Base-by-base conservation (phyloP, 306 rosid genomes). In the Hippophae rhamnoides region DNA sequence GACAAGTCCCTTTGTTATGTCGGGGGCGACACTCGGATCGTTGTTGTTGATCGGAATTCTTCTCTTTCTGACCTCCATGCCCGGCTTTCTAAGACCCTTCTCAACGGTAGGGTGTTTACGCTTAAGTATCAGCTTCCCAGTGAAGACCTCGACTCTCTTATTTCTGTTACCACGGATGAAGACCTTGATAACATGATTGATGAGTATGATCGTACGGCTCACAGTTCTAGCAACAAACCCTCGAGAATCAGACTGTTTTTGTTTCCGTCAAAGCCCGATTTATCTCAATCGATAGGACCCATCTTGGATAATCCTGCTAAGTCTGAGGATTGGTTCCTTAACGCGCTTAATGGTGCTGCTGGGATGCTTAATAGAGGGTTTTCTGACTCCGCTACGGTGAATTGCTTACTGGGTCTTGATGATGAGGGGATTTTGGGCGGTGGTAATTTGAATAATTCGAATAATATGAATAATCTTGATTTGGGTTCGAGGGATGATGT, bases 101-200 rank as follows among this genome's bases (percentile, higher is more conserved):
- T 92, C 2, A 69, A 74, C 54, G 83, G 79, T 10, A 60, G 81
- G 18, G 38, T 81, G 7, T 92, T 92, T 70, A 81, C 88, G n/a
- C 82, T 92, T 12, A 92, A 88, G 70, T 92, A 92, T 69, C 95
- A 88, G 73, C 95, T 92, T 9, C 99, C 99, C 0, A 85, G 79
- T 72, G 96, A 92, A 57, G 99, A 92, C 79, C 85, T 92, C 3
- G 97, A 92, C 66, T 92, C 99, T 2, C 69, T 92, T 6, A 85
- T 92, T 55, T 92, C 99, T 0, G 94, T 92, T 1, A 82, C 96
- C 6, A 88, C 95, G 47, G 96, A 92, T 8, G 99, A 92, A 41
- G 99, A 92, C 75, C 76, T 92, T 1, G 99, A 92, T 41, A 92
- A 92, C 67, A 88, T 92, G 97, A 84, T 92, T 78, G 99, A 92